A percentile compares a stretch with the other conserved stretches of the same genome.
phyloP scores from a whole-genome alignment of 768 basidiomycete genomes.

The Agaricus subrufescens region DNA sequence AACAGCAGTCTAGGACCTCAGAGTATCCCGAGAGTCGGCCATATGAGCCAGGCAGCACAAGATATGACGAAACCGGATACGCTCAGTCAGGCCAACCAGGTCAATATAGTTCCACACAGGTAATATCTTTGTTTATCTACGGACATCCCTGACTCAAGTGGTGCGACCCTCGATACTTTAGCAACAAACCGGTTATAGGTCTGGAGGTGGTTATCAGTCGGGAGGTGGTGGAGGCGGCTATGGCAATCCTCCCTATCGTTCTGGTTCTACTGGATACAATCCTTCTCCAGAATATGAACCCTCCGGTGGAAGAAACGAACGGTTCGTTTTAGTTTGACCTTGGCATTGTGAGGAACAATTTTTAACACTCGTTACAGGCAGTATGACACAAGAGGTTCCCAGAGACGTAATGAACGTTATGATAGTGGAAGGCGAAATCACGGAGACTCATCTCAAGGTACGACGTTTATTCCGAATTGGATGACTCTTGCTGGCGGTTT shows the following conservation, averaged over 20 bases:
- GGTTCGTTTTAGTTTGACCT: neutral
- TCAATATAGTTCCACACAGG: neutral
- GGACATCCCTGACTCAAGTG: neutral
- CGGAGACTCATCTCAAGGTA: neutral
- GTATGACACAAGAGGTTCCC: neutral
- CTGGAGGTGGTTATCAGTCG: neutral
- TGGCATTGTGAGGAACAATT: neutral
- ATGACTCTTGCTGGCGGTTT: neutral
- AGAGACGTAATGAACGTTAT: neutral
- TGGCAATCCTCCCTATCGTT: neutral
- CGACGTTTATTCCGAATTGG: neutral
- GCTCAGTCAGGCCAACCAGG: neutral
- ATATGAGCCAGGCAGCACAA: neutral
- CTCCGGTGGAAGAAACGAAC: neutral
- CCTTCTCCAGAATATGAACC: neutral
- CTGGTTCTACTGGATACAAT: neutral
- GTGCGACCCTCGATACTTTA: neutral
- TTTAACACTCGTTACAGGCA: neutral
- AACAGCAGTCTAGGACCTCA: neutral
- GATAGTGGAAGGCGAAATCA: neutral
- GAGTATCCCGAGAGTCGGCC: neutral
- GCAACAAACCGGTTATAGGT: neutral
- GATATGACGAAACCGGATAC: neutral
- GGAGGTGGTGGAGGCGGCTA: neutral
- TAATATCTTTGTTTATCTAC: neutral